Evolutionary conservation across 257 asterid species (phyloP).

Genomic region (Fraxinus cuspidata): DNA sequence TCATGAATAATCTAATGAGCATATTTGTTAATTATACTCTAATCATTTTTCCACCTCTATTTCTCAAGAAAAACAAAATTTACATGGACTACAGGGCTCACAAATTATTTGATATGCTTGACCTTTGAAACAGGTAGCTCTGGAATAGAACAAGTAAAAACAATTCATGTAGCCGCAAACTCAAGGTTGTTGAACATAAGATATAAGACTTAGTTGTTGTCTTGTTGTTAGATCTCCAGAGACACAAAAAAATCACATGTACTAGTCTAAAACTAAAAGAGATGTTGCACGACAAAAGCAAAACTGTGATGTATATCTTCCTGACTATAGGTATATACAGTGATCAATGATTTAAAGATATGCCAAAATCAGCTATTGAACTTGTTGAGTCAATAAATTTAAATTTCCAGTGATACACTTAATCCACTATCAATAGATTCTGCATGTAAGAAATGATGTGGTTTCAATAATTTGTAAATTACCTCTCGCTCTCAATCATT

Average conservation of each 20-base stretch:
- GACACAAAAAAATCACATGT: not conserved
- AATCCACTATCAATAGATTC: conserved; percentile 32
- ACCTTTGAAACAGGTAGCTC: not conserved
- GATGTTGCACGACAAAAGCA: not conserved
- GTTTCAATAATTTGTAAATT: conserved; percentile 15
- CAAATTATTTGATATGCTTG: not conserved
- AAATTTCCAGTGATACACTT: conserved; percentile 46
- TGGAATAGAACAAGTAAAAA: not conserved
- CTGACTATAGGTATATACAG: not conserved
- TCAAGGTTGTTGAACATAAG: not conserved
- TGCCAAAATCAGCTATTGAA: not conserved
- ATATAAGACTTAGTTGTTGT: not conserved
- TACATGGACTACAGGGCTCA: not conserved
- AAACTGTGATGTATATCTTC: not conserved
- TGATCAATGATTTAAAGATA: not conserved
- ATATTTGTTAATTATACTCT: not conserved
- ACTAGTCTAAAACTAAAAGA: conserved; percentile 4
- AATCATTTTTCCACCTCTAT: not conserved
- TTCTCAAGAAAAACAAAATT: not conserved
- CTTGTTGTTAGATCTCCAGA: not conserved
- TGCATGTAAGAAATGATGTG: conserved; percentile 1
- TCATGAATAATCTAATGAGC: conserved; percentile 7
- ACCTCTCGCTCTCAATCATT: conserved; percentile 96
- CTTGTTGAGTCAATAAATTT: not conserved
- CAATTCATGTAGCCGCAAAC: not conserved